Evolutionary conservation across 106 monocot species (phyloP).

Genomic region (Dioscorea zingiberensis): DNA sequence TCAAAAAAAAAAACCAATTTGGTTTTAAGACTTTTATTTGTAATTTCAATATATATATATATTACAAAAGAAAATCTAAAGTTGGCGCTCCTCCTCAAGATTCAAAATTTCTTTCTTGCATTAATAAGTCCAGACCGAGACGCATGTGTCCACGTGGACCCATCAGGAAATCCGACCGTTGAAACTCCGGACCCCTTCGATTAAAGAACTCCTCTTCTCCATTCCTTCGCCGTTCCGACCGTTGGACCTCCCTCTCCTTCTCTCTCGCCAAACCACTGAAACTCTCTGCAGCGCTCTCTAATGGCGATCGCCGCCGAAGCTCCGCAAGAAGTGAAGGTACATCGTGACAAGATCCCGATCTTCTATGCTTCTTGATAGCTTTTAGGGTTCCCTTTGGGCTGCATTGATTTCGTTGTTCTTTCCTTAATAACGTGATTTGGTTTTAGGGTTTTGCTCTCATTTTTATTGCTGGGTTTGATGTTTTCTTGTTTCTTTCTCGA

Average conservation of each 20-base stretch:
- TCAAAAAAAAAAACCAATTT: too few species aligned
- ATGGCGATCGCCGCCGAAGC: constrained; percentile 36
- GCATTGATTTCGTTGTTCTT: neutral
- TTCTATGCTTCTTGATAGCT: neutral
- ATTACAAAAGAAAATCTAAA: too few species aligned
- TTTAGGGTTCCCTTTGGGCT: neutral
- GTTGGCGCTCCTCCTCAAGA: neutral
- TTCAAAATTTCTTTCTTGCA: neutral
- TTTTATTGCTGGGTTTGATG: neutral
- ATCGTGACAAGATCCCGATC: neutral
- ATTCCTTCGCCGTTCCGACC: neutral
- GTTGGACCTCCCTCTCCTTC: neutral
- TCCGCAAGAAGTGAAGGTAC: constrained; percentile 25
- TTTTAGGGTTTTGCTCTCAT: neutral
- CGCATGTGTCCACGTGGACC: neutral
- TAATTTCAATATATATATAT: too few species aligned
- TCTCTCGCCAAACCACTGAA: neutral
- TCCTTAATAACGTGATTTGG: neutral
- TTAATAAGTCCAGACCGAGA: neutral
- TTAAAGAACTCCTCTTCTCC: neutral
- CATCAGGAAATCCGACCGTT: constrained; percentile 2
- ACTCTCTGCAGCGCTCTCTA: neutral
- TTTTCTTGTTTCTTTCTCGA: neutral
- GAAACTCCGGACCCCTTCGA: neutral
- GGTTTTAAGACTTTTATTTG: too few species aligned